phyloP scores from a whole-genome alignment of 2,329 filamentous ascomycete species.

The Metarhizium anisopliae region DNA sequence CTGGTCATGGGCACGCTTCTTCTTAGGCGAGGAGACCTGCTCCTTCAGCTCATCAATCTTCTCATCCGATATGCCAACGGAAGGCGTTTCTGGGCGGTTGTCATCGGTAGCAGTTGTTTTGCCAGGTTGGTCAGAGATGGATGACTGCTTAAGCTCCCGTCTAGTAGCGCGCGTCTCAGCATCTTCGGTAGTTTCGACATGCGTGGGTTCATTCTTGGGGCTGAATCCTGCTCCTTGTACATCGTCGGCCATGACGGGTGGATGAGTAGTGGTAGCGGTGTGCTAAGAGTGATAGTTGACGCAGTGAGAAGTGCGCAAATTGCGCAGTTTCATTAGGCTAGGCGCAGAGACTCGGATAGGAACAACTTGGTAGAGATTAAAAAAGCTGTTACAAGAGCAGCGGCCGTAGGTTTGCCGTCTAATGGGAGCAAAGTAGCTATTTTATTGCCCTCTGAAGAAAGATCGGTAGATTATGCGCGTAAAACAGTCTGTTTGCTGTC shows the following conservation, averaged over 20 bases:
- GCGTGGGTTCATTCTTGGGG: constrained; percentile 26
- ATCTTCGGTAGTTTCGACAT: constrained; percentile 41
- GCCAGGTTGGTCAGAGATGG: constrained; percentile 40
- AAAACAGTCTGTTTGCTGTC: background rate
- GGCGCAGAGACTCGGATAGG: background rate
- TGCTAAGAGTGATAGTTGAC: background rate
- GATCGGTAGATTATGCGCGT: background rate
- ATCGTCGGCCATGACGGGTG: constrained; percentile 34
- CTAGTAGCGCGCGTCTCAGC: constrained; percentile 54
- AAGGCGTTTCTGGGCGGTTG: constrained; percentile 24
- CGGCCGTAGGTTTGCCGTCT: background rate
- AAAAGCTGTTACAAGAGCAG: background rate
- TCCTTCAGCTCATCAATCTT: constrained; percentile 34
- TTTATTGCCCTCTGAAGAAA: background rate
- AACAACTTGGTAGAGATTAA: background rate
- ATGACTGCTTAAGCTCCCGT: constrained; percentile 55
- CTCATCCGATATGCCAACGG: constrained; percentile 23
- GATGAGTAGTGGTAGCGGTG: background rate
- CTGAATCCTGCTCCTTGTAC: constrained; percentile 29
- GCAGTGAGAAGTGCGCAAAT: background rate
- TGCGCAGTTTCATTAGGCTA: background rate
- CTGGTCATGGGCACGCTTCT: constrained; percentile 55
- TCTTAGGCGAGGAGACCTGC: constrained; percentile 51
- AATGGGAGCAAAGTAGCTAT: background rate
- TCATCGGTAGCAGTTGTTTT: constrained; percentile 7